Evolutionary conservation across 2,329 filamentous ascomycete genomes (phyloP).

Genomic region (Albifimbria verrucaria): DNA sequence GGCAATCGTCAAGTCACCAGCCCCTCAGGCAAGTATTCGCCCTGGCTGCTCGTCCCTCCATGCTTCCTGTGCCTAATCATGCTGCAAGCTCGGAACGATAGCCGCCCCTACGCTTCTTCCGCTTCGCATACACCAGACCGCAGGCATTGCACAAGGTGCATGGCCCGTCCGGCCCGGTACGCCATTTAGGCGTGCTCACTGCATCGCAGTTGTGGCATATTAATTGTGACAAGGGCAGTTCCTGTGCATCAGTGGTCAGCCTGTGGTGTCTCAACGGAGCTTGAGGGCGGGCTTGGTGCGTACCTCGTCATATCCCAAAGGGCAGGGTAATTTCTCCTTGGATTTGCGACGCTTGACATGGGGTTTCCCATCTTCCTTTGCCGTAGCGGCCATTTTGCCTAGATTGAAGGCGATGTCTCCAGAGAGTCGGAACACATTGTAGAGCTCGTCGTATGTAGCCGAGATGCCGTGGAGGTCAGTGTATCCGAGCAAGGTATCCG

Average conservation of each 20-base stretch:
- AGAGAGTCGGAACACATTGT: background rate
- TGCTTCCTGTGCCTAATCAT: too few relatives aligned
- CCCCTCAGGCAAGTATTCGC: too few relatives aligned
- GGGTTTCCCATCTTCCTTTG: background rate
- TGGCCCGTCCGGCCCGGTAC: conserved; percentile 69
- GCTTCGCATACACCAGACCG: conserved; percentile 47
- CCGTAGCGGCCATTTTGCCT: background rate
- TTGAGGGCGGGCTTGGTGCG: background rate
- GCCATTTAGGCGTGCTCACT: conserved; percentile 74
- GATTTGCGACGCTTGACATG: background rate
- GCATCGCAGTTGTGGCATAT: conserved; percentile 53
- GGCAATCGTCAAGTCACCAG: too few relatives aligned
- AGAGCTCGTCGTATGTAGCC: background rate
- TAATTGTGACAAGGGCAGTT: conserved; percentile 16
- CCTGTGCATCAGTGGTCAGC: background rate
- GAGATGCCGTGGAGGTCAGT: background rate
- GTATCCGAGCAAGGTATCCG: background rate
- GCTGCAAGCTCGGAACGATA: too few relatives aligned
- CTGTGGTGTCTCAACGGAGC: too few relatives aligned
- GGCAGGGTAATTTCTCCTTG: background rate
- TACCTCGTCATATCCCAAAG: background rate
- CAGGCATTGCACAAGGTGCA: conserved; percentile 72
- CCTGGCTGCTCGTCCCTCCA: too few relatives aligned
- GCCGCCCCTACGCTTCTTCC: conserved; percentile 6
- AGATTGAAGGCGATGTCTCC: background rate